Conservation (phyloP, 768 basidiomycete species). For the Russula virescens region DNA sequence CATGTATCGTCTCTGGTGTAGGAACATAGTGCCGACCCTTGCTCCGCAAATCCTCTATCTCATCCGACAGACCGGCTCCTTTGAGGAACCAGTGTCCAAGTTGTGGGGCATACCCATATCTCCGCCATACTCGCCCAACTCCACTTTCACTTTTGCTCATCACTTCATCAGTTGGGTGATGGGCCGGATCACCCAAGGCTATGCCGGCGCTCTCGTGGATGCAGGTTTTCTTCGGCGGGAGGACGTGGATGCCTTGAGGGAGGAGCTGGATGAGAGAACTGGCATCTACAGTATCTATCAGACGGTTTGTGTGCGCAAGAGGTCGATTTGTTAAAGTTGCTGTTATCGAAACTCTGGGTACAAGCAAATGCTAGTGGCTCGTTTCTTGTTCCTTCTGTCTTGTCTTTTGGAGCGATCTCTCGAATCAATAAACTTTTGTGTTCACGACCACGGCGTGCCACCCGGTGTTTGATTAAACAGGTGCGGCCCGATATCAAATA, state of each 20-base stretch:
- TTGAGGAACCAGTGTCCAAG: slow-evolving; percentile 9
- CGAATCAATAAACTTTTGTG: no score
- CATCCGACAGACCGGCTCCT: slow-evolving; percentile 6
- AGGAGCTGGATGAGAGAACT: not conserved
- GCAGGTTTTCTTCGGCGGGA: not conserved
- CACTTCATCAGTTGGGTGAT: slow-evolving; percentile 9
- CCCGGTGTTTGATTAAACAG: no score
- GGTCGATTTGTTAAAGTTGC: not conserved
- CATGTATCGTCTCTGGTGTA: not conserved
- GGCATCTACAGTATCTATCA: slow-evolving; percentile 18
- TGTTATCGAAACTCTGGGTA: not conserved
- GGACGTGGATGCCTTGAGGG: slow-evolving; percentile 14
- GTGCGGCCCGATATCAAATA: no score
- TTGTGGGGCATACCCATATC: slow-evolving; percentile 22
- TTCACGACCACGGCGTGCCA: no score
- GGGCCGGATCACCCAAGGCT: not conserved
- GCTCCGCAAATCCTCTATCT: slow-evolving; percentile 12
- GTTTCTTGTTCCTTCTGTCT: not conserved
- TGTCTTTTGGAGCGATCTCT: no score
- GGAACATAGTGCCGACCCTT: slow-evolving; percentile 7
- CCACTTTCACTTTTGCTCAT: not conserved
- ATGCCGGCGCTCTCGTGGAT: slow-evolving; percentile 13
- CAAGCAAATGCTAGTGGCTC: not conserved
- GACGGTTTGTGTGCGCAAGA: slow-evolving; percentile 20
- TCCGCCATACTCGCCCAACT: not conserved